phyloP scores from a whole-genome alignment of 192 early-diverging fungal genomes.

The Mortierella claussenii region DNA sequence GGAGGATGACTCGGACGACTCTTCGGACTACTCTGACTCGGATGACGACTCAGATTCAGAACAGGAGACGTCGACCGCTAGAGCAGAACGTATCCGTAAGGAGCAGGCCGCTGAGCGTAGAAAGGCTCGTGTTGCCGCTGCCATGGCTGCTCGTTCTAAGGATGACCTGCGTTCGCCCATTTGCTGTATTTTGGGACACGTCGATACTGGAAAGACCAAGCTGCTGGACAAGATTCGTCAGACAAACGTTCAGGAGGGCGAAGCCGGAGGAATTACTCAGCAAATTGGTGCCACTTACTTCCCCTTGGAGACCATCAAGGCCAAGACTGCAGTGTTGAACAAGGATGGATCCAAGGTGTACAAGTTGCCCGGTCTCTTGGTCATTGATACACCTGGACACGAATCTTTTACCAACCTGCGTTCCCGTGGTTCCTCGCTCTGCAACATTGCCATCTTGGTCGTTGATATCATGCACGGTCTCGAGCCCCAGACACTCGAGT shows the following conservation, averaged over 20 bases:
- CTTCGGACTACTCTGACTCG: slow-evolving; percentile 60
- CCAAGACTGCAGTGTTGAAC: slow-evolving; percentile 88
- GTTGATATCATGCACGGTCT: slow-evolving; percentile 99
- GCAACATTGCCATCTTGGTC: slow-evolving; percentile 99
- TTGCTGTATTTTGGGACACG: slow-evolving; percentile 98
- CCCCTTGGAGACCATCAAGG: slow-evolving; percentile 92
- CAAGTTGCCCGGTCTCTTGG: slow-evolving; percentile 92
- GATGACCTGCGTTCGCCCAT: slow-evolving; percentile 97
- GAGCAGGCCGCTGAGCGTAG: slow-evolving; percentile 83
- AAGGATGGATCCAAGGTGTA: slow-evolving; percentile 63
- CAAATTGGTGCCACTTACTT: slow-evolving; percentile 99
- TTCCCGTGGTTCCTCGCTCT: slow-evolving; percentile 94
- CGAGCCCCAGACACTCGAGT: slow-evolving; percentile 98
- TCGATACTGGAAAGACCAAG: slow-evolving; percentile 96
- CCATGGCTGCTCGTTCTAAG: slow-evolving; percentile 84
- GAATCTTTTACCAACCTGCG: slow-evolving; percentile 98
- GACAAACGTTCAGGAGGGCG: slow-evolving; percentile 99
- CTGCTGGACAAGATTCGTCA: slow-evolving; percentile 99
- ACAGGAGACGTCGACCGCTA: slow-evolving; percentile 71
- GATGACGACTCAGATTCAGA: slow-evolving; percentile 70
- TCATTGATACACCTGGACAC: slow-evolving; percentile 99
- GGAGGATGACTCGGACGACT: slow-evolving; percentile 58
- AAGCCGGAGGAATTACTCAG: slow-evolving; percentile 99
- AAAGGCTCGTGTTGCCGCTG: slow-evolving; percentile 74
- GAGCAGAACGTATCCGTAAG: slow-evolving; percentile 72